Evolutionary conservation across 306 rosid species (phyloP).

Genomic region (Vachellia collinsii): DNA sequence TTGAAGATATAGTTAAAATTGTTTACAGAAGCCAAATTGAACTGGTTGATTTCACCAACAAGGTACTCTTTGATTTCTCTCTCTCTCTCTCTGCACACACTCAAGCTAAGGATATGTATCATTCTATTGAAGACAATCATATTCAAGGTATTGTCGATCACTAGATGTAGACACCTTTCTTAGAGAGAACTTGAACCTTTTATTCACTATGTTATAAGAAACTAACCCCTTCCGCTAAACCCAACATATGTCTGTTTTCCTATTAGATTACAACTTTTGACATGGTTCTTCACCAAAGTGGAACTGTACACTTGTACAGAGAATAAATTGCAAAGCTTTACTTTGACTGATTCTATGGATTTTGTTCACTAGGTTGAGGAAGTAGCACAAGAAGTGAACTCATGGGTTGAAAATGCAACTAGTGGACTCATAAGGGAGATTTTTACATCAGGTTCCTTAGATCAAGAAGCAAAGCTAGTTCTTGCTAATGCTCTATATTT

Average conservation of each 20-base stretch:
- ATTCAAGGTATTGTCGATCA: too few species aligned
- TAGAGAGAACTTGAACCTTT: too few species aligned
- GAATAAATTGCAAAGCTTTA: neutral
- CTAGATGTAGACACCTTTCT: too few species aligned
- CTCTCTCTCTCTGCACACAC: too few species aligned
- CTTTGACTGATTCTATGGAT: neutral
- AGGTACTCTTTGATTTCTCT: conserved; percentile 5
- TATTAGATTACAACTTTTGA: neutral
- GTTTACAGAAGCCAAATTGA: conserved; percentile 19
- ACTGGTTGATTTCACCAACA: conserved; percentile 14
- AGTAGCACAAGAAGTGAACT: conserved; percentile 25
- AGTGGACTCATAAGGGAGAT: conserved; percentile 5
- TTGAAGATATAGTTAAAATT: neutral
- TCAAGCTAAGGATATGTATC: too few species aligned
- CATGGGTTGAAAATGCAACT: conserved; percentile 29
- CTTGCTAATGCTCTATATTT: conserved; percentile 42
- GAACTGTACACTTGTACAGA: neutral
- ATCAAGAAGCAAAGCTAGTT: neutral
- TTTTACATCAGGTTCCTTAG: neutral
- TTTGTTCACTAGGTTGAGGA: neutral
- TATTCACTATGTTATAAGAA: too few species aligned
- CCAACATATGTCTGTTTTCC: neutral
- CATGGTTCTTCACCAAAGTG: neutral
- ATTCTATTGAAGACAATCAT: too few species aligned
- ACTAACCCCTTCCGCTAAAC: too few species aligned